Conservation (phyloP, 495 filamentous ascomycete species). For the Tuber melanosporum region DNA sequence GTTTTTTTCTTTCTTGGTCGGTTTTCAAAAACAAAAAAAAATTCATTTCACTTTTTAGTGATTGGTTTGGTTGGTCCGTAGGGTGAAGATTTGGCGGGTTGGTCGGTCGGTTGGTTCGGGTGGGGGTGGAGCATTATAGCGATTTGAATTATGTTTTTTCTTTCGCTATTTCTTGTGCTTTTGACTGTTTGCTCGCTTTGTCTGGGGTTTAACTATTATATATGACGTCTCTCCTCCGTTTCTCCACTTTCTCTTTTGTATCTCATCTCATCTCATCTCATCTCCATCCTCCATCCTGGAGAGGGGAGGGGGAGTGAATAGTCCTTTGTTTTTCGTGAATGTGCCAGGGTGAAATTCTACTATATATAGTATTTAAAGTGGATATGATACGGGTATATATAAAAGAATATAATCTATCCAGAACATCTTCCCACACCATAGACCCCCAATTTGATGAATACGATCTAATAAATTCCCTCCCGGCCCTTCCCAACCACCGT, state of each 20-base stretch:
- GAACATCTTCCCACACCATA: background rate
- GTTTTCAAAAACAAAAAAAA: too few species aligned
- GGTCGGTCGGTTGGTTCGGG: background rate
- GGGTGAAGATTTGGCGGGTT: background rate
- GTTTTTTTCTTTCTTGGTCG: too few species aligned
- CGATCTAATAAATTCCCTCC: slow-evolving; percentile 53
- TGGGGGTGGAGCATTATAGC: slow-evolving; percentile 6
- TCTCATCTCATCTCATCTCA: background rate
- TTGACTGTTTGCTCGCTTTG: background rate
- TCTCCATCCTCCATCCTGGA: slow-evolving; percentile 1
- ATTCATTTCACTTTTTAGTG: background rate
- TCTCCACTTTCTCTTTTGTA: background rate
- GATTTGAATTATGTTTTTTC: slow-evolving; percentile 10
- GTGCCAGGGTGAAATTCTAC: background rate
- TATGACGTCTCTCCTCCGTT: background rate
- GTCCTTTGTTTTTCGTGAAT: background rate
- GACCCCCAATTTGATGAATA: background rate
- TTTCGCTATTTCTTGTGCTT: slow-evolving; percentile 13
- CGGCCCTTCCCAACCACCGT: slow-evolving; percentile 73
- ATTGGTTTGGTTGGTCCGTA: background rate
- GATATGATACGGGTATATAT: background rate
- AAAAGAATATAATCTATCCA: background rate
- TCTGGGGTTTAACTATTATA: background rate
- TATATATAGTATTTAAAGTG: background rate
- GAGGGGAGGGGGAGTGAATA: slow-evolving; percentile 6